Conservation (phyloP, 495 filamentous ascomycete genomes). For the Aspergillus wentii region DNA sequence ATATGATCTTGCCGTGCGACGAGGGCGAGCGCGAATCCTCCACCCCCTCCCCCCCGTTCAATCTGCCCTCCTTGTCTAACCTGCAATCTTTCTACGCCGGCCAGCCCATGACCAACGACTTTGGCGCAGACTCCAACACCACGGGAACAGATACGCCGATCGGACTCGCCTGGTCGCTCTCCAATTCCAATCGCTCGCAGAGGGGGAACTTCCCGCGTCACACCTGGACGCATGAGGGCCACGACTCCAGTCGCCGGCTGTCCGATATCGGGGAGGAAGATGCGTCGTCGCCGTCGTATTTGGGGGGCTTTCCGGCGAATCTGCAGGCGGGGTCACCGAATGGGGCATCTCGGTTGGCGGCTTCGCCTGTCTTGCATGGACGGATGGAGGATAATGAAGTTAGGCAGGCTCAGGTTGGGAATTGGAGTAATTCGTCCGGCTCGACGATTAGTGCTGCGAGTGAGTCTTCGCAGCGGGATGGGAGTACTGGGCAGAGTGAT, state of each 20-base stretch:
- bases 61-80: constrained; percentile 33
- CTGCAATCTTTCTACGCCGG: constrained; percentile 26
- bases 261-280: constrained; percentile 70
- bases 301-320: constrained; percentile 13
- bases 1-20: constrained; percentile 79
- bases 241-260: constrained; percentile 57
- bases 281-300: constrained; percentile 21
- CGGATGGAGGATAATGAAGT: constrained; percentile 6
- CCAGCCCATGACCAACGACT: constrained; percentile 18
- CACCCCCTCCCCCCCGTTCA: constrained; percentile 43
- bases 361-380: constrained; percentile 10
- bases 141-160: too few relatives aligned
- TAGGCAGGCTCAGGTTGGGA: constrained; percentile 18
- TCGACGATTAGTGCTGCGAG: constrained; percentile 38
- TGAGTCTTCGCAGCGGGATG: constrained; percentile 17
- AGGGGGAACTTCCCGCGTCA: constrained; percentile 36
- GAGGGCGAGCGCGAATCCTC: constrained; percentile 53
- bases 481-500: constrained; percentile 11
- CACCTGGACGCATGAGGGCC: constrained; percentile 45
- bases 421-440: constrained; percentile 32
- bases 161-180: constrained; percentile 12
- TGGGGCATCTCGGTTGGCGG: constrained; percentile 8
- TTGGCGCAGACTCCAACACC: constrained; percentile 13
- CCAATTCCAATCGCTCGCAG: constrained; percentile 22
- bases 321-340: constrained; percentile 5